Base-by-base conservation (phyloP, 108 stramenopile species). In the Cyclostephanos tholiformis region DNA sequence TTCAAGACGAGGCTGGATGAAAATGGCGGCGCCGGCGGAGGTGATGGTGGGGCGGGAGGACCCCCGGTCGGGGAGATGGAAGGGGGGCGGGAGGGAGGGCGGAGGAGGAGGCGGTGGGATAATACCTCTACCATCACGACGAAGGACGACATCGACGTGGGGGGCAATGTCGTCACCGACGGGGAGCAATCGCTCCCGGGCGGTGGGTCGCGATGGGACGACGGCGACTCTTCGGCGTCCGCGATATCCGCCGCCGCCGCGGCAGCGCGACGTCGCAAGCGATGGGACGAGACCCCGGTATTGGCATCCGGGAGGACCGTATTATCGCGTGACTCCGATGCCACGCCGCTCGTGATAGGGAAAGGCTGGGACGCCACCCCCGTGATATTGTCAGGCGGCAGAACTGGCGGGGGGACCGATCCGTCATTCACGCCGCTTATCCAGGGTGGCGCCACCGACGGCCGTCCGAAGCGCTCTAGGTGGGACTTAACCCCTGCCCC, bases 201-300 rank as follows among this genome's bases (percentile, higher is more conserved):
- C 20, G 69, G 48, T 8, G 78, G 75, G 63, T 88, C 84, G 13
- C 79, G 90, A 25, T 92, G 90, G 94, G 91, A 95, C 56, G 90
- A 88, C 10, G 88, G 43, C 23, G 48, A 66, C 60, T 27, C 75
- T 29, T 27, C 75, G 23, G 26, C 65, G 19, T 38, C 77, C 25
- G n/a, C n/a, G n/a, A n/a, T n/a, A n/a, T n/a, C n/a, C n/a, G n/a
- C n/a, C n/a, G n/a, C n/a, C n/a, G 64, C 55, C 20, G 48, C 71
- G 44, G 43, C 77, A 19, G 75, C 82, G 60, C 68, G 88, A 32
- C 77, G 92, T 38, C 80, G 92, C 23, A 96, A 94, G 51, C 86
- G 95, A 53, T 96, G 97, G 97, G 96, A 96, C 68, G 95, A 92
- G 80, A 96, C 95, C 23, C 95, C 95, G 13, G 75, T 92, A 6